A percentile compares a stretch with the other conserved stretches of the same genome.
phyloP scores from a whole-genome alignment of 1,139 yeast species.

The Candida neerlandica region DNA sequence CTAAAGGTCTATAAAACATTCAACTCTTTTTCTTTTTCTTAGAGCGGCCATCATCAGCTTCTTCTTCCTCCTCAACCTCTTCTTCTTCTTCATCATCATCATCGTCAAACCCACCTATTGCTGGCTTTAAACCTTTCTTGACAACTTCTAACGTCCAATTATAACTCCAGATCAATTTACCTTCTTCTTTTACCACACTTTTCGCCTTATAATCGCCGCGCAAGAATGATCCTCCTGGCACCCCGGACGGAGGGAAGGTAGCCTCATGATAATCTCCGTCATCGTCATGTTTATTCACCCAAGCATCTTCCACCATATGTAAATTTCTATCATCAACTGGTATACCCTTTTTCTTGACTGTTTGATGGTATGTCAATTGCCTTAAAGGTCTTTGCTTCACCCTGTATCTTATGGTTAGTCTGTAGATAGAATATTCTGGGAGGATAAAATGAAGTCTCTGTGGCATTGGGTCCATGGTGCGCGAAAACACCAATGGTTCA shows the following conservation, averaged over 20 bases:
- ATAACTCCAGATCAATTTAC: slow-evolving; percentile 25
- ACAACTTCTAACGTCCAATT: slow-evolving; percentile 33
- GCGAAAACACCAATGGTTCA: slow-evolving; percentile 24
- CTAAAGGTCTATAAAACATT: too few relatives aligned
- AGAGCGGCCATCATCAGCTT: neutral
- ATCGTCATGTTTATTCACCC: slow-evolving; percentile 20
- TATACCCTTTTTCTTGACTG: slow-evolving; percentile 34
- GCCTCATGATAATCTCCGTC: slow-evolving; percentile 21
- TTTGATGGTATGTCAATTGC: slow-evolving; percentile 34
- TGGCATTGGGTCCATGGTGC: slow-evolving; percentile 32
- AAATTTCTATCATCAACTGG: slow-evolving; percentile 30
- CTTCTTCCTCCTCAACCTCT: neutral
- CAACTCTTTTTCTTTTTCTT: neutral
- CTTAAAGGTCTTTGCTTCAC: slow-evolving; percentile 28
- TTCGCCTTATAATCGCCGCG: slow-evolving; percentile 37
- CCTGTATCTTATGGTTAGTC: slow-evolving; percentile 30
- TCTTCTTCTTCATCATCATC: slow-evolving; percentile 1
- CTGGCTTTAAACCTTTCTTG: slow-evolving; percentile 27
- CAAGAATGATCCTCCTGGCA: slow-evolving; percentile 38
- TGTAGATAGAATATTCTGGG: slow-evolving; percentile 37
- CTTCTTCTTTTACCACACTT: slow-evolving; percentile 31
- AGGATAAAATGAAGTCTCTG: slow-evolving; percentile 29
- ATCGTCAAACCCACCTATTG: slow-evolving; percentile 18
- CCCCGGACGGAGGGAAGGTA: slow-evolving; percentile 31
- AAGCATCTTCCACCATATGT: slow-evolving; percentile 24